These are phyloP conservation scores for Aureobasidium sp. DNA, from an alignment of 2,329 filamentous ascomycete genomes.

Conservation along the genomic window DNA sequence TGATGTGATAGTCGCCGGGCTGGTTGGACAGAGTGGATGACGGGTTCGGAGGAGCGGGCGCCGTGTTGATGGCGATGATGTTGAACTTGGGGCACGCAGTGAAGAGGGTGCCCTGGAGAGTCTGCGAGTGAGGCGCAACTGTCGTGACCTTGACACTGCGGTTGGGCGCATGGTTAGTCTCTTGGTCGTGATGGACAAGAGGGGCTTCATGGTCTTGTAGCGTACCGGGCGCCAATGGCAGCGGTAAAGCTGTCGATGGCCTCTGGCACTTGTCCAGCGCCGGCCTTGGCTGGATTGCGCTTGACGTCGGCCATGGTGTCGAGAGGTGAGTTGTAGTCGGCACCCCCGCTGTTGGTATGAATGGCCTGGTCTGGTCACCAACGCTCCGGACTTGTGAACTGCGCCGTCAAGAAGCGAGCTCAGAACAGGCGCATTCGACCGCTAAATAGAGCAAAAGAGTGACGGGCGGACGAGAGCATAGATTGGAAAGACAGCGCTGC, in stretches of 20 bases:
- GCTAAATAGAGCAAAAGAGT: background rate
- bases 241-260: constrained; percentile 47
- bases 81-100: constrained; percentile 53
- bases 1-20: constrained; percentile 50
- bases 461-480: background rate
- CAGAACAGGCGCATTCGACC: background rate
- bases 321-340: background rate
- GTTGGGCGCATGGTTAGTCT: background rate
- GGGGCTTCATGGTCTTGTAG: background rate
- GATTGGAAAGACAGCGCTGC: background rate
- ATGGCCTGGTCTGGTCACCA: background rate
- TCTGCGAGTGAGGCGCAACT: constrained; percentile 39
- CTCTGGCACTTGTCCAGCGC: constrained; percentile 30
- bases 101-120: constrained; percentile 53
- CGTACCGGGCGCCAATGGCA: constrained; percentile 54
- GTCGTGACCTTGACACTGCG: constrained; percentile 51
- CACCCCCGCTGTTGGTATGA: background rate
- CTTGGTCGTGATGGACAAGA: background rate
- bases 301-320: constrained; percentile 48
- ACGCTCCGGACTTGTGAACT: background rate
- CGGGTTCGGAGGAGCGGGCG: constrained; percentile 35
- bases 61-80: constrained; percentile 52
- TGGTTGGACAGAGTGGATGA: constrained; percentile 32
- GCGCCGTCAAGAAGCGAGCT: background rate
- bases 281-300: constrained; percentile 45